Conservation (phyloP, 371 early-diverging fungal genomes). For the Syncephalastrum contaminatum region DNA sequence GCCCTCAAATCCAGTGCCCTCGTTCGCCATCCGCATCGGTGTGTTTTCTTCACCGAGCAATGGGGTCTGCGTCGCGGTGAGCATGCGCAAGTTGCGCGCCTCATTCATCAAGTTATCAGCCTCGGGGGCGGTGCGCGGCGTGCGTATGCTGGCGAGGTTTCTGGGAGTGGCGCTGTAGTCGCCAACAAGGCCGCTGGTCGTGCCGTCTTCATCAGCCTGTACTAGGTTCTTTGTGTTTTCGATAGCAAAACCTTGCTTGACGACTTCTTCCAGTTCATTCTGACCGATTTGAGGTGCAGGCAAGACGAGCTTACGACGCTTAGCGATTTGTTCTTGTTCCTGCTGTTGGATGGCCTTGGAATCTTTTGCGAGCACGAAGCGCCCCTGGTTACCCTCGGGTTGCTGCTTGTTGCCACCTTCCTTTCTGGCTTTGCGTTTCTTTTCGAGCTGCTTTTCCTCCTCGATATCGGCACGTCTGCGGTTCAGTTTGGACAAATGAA, state of each 20-base stretch:
- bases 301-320: constrained; percentile 77
- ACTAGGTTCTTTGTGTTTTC: constrained; percentile 76
- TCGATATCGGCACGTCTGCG: constrained; percentile 72
- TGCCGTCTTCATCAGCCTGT: constrained; percentile 52
- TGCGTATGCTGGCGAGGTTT: constrained; percentile 47
- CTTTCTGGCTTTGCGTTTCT: constrained; percentile 68
- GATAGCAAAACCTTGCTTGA: constrained; percentile 85
- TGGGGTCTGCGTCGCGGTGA: constrained; percentile 84
- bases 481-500: constrained; percentile 75
- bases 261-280: constrained; percentile 86
- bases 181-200: constrained; percentile 69
- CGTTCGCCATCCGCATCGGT: constrained; percentile 25
- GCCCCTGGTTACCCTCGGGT: constrained; percentile 48
- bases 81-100: constrained; percentile 81
- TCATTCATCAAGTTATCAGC: constrained; percentile 75
- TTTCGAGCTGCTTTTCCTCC: constrained; percentile 71
- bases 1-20: constrained; percentile 70
- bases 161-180: constrained; percentile 68
- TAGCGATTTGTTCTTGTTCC: constrained; percentile 70
- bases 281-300: constrained; percentile 94
- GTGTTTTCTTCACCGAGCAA: constrained; percentile 79
- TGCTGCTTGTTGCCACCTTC: constrained; percentile 32
- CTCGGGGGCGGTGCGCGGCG: constrained; percentile 75
- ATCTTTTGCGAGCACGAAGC: constrained; percentile 55
- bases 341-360: constrained; percentile 62